These are phyloP conservation scores for Trichoderma cornu-damae DNA, from an alignment of 2,329 filamentous ascomycete species.

Conservation along the genomic window DNA sequence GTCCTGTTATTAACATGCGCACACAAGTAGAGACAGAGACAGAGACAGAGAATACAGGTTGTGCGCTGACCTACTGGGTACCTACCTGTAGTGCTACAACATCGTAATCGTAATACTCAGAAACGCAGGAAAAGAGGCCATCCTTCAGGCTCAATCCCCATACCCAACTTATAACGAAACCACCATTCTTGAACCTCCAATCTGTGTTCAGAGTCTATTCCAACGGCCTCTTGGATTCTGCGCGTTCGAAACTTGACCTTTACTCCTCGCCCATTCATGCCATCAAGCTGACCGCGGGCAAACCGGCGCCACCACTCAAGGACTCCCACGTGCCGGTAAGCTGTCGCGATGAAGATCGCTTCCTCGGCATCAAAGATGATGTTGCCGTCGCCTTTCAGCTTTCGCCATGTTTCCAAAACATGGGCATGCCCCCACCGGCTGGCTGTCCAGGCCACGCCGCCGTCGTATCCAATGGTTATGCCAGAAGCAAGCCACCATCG, in stretches of 20 bases:
- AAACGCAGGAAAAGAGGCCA: constrained; percentile 82
- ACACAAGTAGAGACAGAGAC: too few relatives aligned
- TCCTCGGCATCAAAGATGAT: constrained; percentile 71
- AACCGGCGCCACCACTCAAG: constrained; percentile 89
- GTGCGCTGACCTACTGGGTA: too few relatives aligned
- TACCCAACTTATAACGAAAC: constrained; percentile 75
- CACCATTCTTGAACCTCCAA: constrained; percentile 78
- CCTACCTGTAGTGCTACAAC: too few relatives aligned
- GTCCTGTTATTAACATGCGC: not conserved
- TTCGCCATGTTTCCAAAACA: constrained; percentile 77
- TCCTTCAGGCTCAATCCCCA: constrained; percentile 77
- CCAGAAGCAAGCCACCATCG: constrained; percentile 84
- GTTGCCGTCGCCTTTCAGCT: constrained; percentile 57
- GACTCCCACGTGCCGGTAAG: constrained; percentile 76
- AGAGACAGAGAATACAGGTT: too few relatives aligned
- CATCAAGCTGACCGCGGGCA: constrained; percentile 50
- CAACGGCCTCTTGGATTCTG: constrained; percentile 89
- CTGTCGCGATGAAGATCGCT: constrained; percentile 79
- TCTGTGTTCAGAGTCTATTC: constrained; percentile 72
- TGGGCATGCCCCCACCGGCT: constrained; percentile 79
- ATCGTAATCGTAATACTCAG: constrained; percentile 32
- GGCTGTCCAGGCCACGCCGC: constrained; percentile 77
- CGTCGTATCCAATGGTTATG: constrained; percentile 73
- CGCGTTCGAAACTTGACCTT: constrained; percentile 90
- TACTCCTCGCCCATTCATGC: constrained; percentile 52